These are phyloP conservation scores for Arthrobotrys sinensis DNA, from an alignment of 2,329 filamentous ascomycete species.

Conservation along the genomic window DNA sequence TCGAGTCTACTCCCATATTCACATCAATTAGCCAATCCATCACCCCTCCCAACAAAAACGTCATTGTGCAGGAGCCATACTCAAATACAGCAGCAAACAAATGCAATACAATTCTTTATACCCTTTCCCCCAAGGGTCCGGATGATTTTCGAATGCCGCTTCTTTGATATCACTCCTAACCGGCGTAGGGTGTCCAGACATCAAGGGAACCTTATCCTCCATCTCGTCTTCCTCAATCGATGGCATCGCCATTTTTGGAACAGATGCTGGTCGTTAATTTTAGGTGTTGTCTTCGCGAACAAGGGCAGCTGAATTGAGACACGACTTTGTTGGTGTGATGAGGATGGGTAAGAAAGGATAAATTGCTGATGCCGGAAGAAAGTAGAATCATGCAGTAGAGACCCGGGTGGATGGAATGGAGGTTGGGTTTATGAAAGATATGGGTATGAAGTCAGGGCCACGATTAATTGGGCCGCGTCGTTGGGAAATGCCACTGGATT, in stretches of 20 bases:
- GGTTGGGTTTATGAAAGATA: not conserved
- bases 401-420: not conserved
- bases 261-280: constrained; percentile 2
- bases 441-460: constrained; percentile 6
- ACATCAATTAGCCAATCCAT: constrained; percentile 9
- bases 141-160: constrained; percentile 57
- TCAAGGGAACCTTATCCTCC: constrained; percentile 59
- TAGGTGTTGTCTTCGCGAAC: constrained; percentile 15
- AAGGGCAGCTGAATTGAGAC: not conserved
- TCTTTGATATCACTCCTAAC: constrained; percentile 56
- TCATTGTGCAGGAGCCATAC: constrained; percentile 22
- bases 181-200: constrained; percentile 32
- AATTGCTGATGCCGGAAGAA: not conserved
- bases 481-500: not conserved
- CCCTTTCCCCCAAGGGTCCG: constrained; percentile 60
- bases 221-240: constrained; percentile 58
- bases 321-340: not conserved
- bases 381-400: not conserved
- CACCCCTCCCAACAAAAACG: not conserved
- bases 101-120: constrained; percentile 60
- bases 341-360: not conserved
- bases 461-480: not conserved
- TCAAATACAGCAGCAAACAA: constrained; percentile 51
- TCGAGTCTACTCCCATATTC: constrained; percentile 66
- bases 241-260: constrained; percentile 41